Percentiles rank a stretch among this genome's conserved stretches.
phyloP scores from a whole-genome alignment of 2,329 filamentous ascomycete species.

The Laburnicola sp. region DNA sequence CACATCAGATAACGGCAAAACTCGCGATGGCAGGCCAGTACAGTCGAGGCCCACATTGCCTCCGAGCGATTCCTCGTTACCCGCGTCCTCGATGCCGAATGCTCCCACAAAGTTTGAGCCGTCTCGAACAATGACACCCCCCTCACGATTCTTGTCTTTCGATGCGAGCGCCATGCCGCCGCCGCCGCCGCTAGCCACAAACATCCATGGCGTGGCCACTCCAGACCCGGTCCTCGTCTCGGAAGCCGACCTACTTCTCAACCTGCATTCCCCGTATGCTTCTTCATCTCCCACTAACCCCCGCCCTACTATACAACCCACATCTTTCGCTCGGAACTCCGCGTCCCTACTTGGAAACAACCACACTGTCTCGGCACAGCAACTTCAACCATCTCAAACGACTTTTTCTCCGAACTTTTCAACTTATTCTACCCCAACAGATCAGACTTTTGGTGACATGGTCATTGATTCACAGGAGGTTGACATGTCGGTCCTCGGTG shows the following conservation, averaged over 20 bases:
- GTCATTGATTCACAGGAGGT: constrained; percentile 78
- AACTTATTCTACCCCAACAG: constrained; percentile 30
- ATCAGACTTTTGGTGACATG: constrained; percentile 55
- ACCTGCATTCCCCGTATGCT: constrained; percentile 53
- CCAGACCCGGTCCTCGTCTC: constrained; percentile 46
- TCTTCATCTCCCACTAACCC: constrained; percentile 26
- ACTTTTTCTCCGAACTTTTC: constrained; percentile 33
- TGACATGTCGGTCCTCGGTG: constrained; percentile 69
- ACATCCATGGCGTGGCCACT: constrained; percentile 26
- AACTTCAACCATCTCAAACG: constrained; percentile 12
- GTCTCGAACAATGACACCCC: constrained; percentile 25
- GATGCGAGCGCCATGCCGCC: constrained; percentile 38
- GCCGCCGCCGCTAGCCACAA: constrained; percentile 33
- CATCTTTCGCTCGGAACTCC: constrained; percentile 25
- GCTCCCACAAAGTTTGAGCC: constrained; percentile 33
- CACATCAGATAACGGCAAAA: constrained; percentile 54
- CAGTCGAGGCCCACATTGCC: constrained; percentile 26
- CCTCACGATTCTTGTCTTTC: constrained; percentile 28
- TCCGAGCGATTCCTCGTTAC: constrained; percentile 31
- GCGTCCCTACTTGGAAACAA: constrained; percentile 25
- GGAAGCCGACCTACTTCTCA: constrained; percentile 54
- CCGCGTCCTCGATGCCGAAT: constrained; percentile 35
- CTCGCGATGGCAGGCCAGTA: constrained; percentile 25
- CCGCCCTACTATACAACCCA: constrained; percentile 20
- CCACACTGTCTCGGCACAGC: constrained; percentile 4